Conservation (phyloP, 2,329 filamentous ascomycete species). For the Fusarium agapanthi region DNA sequence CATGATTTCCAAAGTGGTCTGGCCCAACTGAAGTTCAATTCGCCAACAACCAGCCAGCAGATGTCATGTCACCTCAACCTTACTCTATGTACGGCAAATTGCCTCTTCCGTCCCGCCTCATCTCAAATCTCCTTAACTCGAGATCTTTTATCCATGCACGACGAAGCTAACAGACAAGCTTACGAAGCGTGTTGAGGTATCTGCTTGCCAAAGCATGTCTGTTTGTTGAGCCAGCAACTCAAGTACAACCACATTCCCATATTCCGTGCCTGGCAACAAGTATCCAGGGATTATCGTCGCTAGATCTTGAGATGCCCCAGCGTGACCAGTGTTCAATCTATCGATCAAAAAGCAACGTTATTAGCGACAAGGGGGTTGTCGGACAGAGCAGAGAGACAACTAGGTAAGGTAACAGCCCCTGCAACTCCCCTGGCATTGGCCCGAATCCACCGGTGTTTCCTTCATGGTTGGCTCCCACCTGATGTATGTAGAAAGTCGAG, state of each 20-base stretch:
- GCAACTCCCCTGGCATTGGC: constrained; percentile 26
- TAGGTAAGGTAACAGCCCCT: constrained; percentile 1
- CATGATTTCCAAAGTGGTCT: constrained; percentile 25
- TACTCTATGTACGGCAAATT: constrained; percentile 14
- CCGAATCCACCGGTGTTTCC: constrained; percentile 24
- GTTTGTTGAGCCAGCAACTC: neutral
- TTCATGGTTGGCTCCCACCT: constrained; percentile 30
- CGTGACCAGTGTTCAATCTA: constrained; percentile 27
- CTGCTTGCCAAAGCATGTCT: neutral
- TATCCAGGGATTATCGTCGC: constrained; percentile 23
- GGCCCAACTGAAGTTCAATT: constrained; percentile 25
- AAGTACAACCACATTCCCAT: neutral
- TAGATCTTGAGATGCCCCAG: constrained; percentile 22
- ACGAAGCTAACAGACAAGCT: neutral
- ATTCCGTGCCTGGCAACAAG: neutral
- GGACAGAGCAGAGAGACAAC: constrained; percentile 13
- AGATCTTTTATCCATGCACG: neutral
- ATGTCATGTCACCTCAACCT: constrained; percentile 36
- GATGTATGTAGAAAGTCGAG: constrained; percentile 31
- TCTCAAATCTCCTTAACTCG: constrained; percentile 14
- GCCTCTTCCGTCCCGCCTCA: constrained; percentile 22
- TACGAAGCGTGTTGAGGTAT: neutral
- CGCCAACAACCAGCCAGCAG: constrained; percentile 20
- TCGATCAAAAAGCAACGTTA: constrained; percentile 38
- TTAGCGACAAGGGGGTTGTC: constrained; percentile 29